Evolutionary conservation across 1,139 yeast species (phyloP), one percentile per base, ranked within the genome.

Genomic region (Lodderomyces pseudojiufengensis): DNA sequence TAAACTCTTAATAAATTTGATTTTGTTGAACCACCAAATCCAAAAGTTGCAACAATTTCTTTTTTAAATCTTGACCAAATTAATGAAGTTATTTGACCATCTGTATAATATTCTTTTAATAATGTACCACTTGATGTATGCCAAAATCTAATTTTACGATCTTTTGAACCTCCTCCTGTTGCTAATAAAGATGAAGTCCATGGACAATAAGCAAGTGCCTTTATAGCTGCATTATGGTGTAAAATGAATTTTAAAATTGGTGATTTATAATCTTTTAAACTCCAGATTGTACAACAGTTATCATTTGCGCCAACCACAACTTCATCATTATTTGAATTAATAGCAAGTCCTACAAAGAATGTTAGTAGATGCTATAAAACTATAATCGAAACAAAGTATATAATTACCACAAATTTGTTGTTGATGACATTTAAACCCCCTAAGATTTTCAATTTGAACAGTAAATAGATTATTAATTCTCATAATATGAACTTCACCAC

Each of bases 31-130:
- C 74, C 77, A 3, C 87, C 80, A 54, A 80, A 86, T 0, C 97
- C 97, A 61, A 80, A 87, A 0, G 95, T 84, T 0, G 83, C 94
- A 9, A 76, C 78, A 5, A 88, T 59, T 49, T 87, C 86, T 43
- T 73, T 75, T 39, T 68, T 66, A 32, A 67, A 67, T 22, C 57
- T 59, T 1, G 92, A 82, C 97, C 97, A 90, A 12, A 75, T 64
- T 21, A 90, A 57, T 0, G 92, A 76, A 0, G 96, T 87, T 6
- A 90, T 72, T 53, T 90, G 97, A 0, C 85, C 82, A 18, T 70
- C 68, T 1, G 94, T 80, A 35, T 68, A 62, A 31, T 67, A 55
- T 24, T 78, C 64, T 8, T 70, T 65, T 24, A 87, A 57, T 30
- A 84, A 55, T 0, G 92, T 80, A 0, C 95, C 96, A 0, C 92